Base-by-base conservation (phyloP, 768 basidiomycete genomes). In the Lyophyllum decastes region DNA sequence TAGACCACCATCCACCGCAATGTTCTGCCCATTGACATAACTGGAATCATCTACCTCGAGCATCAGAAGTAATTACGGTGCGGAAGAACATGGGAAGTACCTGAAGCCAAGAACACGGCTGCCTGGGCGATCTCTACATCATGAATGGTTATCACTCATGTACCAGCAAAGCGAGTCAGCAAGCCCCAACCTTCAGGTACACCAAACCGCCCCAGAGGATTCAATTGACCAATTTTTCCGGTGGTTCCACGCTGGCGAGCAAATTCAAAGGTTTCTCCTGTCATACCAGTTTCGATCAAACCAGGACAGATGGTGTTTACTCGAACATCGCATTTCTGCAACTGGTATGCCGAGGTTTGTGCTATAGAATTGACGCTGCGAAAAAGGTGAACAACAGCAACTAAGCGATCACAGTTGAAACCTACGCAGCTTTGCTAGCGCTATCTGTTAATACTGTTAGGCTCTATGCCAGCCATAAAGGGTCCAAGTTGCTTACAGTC, bases 251-350 rank as follows among this genome's bases (percentile, higher is more conserved):
- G 82, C 57, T 84, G 70, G 22, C 89, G 85, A 26, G 95, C 95
- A 49, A 81, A 81, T 25, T 90, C 84, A 65, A 98, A 98, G 30
- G 88, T 81, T n/a, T 63, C 67, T 49, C 72, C 75, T 2, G 95
- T 95, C 93, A 98, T 97, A 49, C 88, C 90, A 9, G 95, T 98
- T 76, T 96, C 91, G 66, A 97, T 94, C 56, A 97, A 74, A 14
- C 94, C 95, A 5, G 95, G 95, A 67, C 94, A 95, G 63, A 97
- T 86, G 44, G 88, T 79, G 71, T 94, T 96, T 61, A 97, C 88
- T 44, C 95, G 90, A 62, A 98, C 82, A 71, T 94, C 89, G 1
- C 86, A 88, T 68, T 82, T 88, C 62, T 87, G 82, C 22, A 96
- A 81, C 70, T 94, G 90, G 70, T 88, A 92, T 4, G 86, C 84